A percentile compares a stretch with the other conserved stretches of the same genome.
Conservation (phyloP, 257 asterid species). For the Ballota nigra region DNA sequence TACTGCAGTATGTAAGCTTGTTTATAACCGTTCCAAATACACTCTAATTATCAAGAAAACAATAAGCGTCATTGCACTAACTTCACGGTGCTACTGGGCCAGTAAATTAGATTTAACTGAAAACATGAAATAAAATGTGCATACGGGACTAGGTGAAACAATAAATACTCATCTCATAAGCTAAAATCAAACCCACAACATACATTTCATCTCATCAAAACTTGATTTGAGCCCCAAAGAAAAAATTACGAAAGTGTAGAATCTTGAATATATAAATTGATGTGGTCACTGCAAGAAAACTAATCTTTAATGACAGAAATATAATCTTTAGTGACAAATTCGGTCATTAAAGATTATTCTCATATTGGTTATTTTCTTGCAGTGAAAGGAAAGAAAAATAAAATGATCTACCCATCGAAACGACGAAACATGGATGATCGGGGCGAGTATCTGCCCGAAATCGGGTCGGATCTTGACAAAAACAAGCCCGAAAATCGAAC, state of each 20-base stretch:
- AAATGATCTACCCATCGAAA: constrained; percentile 18
- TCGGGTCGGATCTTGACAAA: constrained; percentile 5
- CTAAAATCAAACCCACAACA: not conserved
- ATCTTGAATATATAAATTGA: not conserved
- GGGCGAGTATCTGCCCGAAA: constrained; percentile 19
- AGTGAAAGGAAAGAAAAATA: not conserved
- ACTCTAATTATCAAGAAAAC: not conserved
- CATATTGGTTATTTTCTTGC: no score
- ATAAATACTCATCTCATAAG: not conserved
- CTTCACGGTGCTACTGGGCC: no score
- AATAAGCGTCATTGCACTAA: no score
- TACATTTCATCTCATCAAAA: not conserved
- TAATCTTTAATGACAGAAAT: no score
- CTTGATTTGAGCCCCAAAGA: not conserved
- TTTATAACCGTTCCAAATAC: no score
- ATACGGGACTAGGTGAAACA: no score
- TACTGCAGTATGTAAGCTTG: not conserved
- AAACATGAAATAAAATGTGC: no score
- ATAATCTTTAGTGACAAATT: no score
- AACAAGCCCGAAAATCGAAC: constrained; percentile 24
- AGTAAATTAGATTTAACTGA: no score
- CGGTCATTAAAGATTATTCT: no score
- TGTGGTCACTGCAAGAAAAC: no score
- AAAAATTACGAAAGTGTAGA: not conserved
- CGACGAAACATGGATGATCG: constrained; percentile 27